Conservation (phyloP, 306 rosid genomes). For the Rosa lucieae region DNA sequence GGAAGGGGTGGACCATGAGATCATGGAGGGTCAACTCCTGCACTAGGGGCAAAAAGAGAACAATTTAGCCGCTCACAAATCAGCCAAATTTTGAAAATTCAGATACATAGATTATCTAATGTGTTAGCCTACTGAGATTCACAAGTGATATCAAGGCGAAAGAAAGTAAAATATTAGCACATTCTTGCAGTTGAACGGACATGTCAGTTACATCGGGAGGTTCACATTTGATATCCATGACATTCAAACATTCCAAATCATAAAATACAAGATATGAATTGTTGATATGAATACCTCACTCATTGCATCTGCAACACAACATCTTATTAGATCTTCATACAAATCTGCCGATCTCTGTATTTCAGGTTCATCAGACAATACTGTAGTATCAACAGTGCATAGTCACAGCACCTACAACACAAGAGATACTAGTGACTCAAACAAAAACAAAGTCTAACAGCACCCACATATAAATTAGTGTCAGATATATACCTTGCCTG, state of each 20-base stretch:
- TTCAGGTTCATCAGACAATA: conserved; percentile 99
- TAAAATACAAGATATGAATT: conserved; percentile 17
- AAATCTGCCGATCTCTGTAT: conserved; percentile 76
- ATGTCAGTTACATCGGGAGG: conserved; percentile 38
- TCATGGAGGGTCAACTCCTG: conserved; percentile 99
- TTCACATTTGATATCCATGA: conserved; percentile 16
- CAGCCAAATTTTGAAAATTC: too few relatives aligned
- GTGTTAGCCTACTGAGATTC: too few relatives aligned
- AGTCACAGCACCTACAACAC: conserved; percentile 87
- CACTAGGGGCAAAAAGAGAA: too few relatives aligned
- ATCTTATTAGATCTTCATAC: conserved; percentile 84
- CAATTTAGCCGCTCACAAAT: too few relatives aligned
- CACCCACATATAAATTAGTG: conserved; percentile 1
- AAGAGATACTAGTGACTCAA: conserved; percentile 27
- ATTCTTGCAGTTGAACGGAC: conserved; percentile 94
- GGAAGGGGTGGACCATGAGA: background rate
- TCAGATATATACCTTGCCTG: conserved; percentile 76
- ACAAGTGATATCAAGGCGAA: too few relatives aligned
- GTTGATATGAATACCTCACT: conserved; percentile 68
- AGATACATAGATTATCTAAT: too few relatives aligned
- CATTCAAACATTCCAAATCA: conserved; percentile 16
- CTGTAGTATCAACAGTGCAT: conserved; percentile 85
- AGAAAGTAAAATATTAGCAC: too few relatives aligned
- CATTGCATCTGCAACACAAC: conserved; percentile 98
- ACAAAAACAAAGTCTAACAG: conserved; percentile 12